A percentile compares a stretch with the other conserved stretches of the same genome.
phyloP scores from a whole-genome alignment of 768 basidiomycete genomes.

The Lentinula boryana region DNA sequence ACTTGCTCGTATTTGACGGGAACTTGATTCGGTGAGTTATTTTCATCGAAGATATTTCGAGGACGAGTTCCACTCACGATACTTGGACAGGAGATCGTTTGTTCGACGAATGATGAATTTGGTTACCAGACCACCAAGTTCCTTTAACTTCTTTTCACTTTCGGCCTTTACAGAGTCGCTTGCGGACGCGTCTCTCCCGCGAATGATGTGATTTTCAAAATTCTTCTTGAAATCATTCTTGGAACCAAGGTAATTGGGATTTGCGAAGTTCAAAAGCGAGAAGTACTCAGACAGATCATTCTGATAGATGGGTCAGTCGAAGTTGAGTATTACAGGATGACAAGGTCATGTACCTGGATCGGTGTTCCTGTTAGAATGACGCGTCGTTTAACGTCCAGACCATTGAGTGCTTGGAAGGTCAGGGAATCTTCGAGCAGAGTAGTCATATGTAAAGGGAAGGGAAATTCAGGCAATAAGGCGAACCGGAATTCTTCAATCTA shows the following conservation, averaged over 20 bases:
- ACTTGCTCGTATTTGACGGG: slow-evolving; percentile 99
- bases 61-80: slow-evolving; percentile 49
- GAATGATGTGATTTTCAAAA: slow-evolving; percentile 87
- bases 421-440: slow-evolving; percentile 54
- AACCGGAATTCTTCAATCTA: slow-evolving; percentile 92
- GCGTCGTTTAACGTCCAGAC: slow-evolving; percentile 80
- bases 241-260: slow-evolving; percentile 83
- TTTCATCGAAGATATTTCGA: slow-evolving; percentile 3
- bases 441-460: neutral
- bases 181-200: slow-evolving; percentile 86
- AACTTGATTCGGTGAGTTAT: slow-evolving; percentile 40
- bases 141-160: slow-evolving; percentile 86
- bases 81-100: slow-evolving; percentile 92
- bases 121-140: slow-evolving; percentile 79
- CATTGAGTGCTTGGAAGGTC: slow-evolving; percentile 80
- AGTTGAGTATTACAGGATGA: neutral
- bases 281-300: slow-evolving; percentile 95
- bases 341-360: slow-evolving; percentile 55
- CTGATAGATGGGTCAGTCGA: slow-evolving; percentile 25
- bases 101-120: slow-evolving; percentile 95
- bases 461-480: slow-evolving; percentile 12
- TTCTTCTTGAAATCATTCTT: slow-evolving; percentile 93
- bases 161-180: slow-evolving; percentile 71
- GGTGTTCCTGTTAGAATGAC: slow-evolving; percentile 95
- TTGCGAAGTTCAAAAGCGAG: slow-evolving; percentile 88